phyloP scores from a whole-genome alignment of 768 basidiomycete genomes.

The Royoungia palumana region DNA sequence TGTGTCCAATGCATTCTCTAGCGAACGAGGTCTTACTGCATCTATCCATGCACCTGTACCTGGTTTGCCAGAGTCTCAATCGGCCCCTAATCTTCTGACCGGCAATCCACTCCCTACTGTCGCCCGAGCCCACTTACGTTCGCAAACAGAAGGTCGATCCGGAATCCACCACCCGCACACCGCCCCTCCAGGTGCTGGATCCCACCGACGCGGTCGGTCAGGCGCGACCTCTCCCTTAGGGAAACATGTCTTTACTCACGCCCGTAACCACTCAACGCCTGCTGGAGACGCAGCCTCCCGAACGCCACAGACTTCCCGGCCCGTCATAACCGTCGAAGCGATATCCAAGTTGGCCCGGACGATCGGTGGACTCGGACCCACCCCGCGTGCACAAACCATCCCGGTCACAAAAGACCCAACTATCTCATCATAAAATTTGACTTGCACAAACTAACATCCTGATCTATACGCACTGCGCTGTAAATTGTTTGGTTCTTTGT shows the following conservation, averaged over 20 bases:
- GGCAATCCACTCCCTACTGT: slow-evolving; percentile 27
- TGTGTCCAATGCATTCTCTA: slow-evolving; percentile 17
- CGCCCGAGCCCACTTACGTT: slow-evolving; percentile 45
- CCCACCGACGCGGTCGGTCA: slow-evolving; percentile 39
- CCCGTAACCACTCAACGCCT: slow-evolving; percentile 66
- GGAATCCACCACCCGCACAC: slow-evolving; percentile 30
- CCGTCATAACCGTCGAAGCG: slow-evolving; percentile 72
- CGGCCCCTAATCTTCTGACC: slow-evolving; percentile 35
- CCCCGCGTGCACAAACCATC: slow-evolving; percentile 25
- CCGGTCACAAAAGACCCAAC: slow-evolving; percentile 28
- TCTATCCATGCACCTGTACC: slow-evolving; percentile 56
- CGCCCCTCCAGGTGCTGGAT: slow-evolving; percentile 18
- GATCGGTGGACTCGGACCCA: slow-evolving; percentile 42
- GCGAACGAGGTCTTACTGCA: slow-evolving; percentile 39
- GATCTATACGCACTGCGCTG: slow-evolving; percentile 11
- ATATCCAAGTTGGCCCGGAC: slow-evolving; percentile 63
- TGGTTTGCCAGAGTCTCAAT: slow-evolving; percentile 36
- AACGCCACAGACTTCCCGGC: slow-evolving; percentile 46
- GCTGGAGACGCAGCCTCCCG: slow-evolving; percentile 39
- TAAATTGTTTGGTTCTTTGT: slow-evolving; percentile 10
- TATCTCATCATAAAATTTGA: slow-evolving; percentile 19
- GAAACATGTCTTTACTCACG: slow-evolving; percentile 33
- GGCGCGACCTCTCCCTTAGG: slow-evolving; percentile 45
- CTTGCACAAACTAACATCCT: neutral
- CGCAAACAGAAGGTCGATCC: slow-evolving; percentile 54